phyloP scores from a whole-genome alignment of 345 rosid genomes.

The Populus simonii region DNA sequence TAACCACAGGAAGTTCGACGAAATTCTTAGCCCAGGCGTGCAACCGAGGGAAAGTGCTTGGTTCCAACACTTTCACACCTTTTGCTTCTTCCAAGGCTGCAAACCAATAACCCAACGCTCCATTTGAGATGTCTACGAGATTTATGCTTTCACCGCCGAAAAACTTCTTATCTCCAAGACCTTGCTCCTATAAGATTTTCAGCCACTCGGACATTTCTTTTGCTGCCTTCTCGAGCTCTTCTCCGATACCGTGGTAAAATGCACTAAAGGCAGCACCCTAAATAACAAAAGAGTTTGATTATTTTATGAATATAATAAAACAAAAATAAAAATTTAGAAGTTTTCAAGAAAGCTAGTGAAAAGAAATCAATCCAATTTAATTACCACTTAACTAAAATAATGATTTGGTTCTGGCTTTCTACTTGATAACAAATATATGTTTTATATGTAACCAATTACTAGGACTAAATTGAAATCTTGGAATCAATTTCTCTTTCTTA shows the following conservation, averaged over 20 bases:
- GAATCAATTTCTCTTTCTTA: no score
- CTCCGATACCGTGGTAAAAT: not conserved
- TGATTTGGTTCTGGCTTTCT: no score
- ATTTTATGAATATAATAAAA: not conserved
- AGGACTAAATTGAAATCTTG: no score
- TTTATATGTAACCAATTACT: no score
- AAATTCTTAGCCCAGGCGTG: constrained; percentile 11
- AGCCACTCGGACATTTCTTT: not conserved
- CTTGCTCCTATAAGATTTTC: constrained; percentile 5
- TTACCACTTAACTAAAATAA: no score
- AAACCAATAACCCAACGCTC: constrained; percentile 1
- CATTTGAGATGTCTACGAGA: not conserved
- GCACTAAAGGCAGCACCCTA: not conserved
- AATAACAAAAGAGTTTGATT: not conserved
- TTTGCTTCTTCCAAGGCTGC: not conserved
- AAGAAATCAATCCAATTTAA: not conserved
- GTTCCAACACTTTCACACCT: not conserved
- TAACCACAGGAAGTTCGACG: constrained; percentile 8
- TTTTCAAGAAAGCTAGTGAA: not conserved
- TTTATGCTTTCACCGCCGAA: constrained; percentile 12
- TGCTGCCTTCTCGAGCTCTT: constrained; percentile 3
- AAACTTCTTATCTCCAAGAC: constrained; percentile 12
- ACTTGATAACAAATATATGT: no score
- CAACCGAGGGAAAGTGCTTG: constrained; percentile 8
- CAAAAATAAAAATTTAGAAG: not conserved